A percentile compares a stretch with the other conserved stretches of the same genome.
Conservation (phyloP, 345 rosid species). For the Erodium maritimum region DNA sequence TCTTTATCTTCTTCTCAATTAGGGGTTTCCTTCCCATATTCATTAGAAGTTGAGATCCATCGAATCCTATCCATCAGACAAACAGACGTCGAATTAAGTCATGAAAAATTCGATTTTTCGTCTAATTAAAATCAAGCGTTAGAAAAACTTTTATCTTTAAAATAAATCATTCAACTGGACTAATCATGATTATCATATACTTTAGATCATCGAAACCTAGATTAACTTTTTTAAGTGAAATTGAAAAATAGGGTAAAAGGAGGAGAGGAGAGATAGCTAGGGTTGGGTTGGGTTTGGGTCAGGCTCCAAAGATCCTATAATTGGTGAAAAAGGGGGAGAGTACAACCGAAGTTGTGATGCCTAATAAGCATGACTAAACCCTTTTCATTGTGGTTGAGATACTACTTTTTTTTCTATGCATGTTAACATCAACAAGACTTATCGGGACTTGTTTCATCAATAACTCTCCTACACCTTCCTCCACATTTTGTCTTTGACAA, state of each 20-base stretch:
- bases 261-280: neutral
- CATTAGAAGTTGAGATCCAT: too few relatives aligned
- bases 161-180: too few relatives aligned
- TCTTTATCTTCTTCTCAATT: neutral
- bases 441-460: neutral
- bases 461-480: neutral
- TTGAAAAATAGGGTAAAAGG: neutral
- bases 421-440: neutral
- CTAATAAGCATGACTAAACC: neutral
- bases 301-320: neutral
- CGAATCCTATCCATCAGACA: too few relatives aligned
- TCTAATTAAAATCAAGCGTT: too few relatives aligned
- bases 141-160: too few relatives aligned
- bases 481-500: neutral
- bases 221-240: too few relatives aligned
- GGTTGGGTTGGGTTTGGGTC: neutral
- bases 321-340: neutral
- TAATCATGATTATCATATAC: too few relatives aligned
- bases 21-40: too few relatives aligned
- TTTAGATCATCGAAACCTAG: too few relatives aligned
- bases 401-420: neutral
- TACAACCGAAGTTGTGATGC: neutral
- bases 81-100: too few relatives aligned
- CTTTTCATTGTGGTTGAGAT: neutral
- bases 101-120: too few relatives aligned